Percentiles rank a stretch among this genome's conserved stretches.
These are phyloP conservation scores for Fomitopsis pulvina DNA, from an alignment of 768 basidiomycete genomes.

Conservation along the genomic window DNA sequence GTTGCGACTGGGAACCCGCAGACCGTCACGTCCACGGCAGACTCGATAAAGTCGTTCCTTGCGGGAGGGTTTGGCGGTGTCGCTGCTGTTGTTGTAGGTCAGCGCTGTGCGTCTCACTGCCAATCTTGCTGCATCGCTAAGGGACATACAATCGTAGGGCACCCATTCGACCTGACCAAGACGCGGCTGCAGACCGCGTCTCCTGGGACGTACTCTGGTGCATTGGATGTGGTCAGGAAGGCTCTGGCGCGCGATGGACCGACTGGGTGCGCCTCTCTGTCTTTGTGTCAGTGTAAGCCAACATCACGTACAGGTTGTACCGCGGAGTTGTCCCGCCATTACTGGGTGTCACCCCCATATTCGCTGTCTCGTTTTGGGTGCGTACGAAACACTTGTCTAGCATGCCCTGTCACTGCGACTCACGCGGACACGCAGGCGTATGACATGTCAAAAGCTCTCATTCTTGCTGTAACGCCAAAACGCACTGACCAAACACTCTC, in stretches of 20 bases:
- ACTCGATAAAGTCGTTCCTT: slow-evolving; percentile 76
- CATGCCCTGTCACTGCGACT: background rate
- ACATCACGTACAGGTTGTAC: slow-evolving; percentile 51
- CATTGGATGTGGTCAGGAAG: slow-evolving; percentile 89
- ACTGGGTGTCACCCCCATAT: slow-evolving; percentile 94
- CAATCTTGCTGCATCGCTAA: background rate
- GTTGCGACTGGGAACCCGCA: background rate
- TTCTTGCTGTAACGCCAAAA: slow-evolving; percentile 73
- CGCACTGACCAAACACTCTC: slow-evolving; percentile 59
- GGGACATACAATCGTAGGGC: slow-evolving; percentile 43
- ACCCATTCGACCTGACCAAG: slow-evolving; percentile 97
- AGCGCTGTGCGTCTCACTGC: slow-evolving; percentile 23
- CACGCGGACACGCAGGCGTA: slow-evolving; percentile 57
- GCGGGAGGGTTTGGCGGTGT: slow-evolving; percentile 92
- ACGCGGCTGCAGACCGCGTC: slow-evolving; percentile 92
- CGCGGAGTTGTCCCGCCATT: slow-evolving; percentile 92
- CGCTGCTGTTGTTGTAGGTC: slow-evolving; percentile 84
- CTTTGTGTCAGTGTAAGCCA: background rate
- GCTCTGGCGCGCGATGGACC: slow-evolving; percentile 87
- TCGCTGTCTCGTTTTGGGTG: slow-evolving; percentile 98
- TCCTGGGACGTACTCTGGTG: slow-evolving; percentile 85
- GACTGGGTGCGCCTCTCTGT: slow-evolving; percentile 52
- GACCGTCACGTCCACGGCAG: slow-evolving; percentile 23
- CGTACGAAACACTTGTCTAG: slow-evolving; percentile 11
- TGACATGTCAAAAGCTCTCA: slow-evolving; percentile 85